phyloP scores from a whole-genome alignment of 345 rosid genomes.

The Odontarrhena argentea region DNA sequence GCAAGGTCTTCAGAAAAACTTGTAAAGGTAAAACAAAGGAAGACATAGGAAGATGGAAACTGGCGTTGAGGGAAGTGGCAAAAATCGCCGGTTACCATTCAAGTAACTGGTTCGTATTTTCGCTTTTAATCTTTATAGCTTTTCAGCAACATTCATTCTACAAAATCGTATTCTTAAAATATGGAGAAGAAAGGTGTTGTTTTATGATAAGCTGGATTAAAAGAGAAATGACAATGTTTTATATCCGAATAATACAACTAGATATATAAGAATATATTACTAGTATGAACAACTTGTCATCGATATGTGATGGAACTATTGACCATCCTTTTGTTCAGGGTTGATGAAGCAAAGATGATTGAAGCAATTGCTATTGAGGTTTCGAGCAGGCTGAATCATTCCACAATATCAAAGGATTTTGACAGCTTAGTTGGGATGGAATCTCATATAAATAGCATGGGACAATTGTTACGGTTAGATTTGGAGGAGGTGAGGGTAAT shows the following conservation, averaged over 20 bases:
- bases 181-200: too few relatives aligned
- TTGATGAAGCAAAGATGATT: not conserved
- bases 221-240: too few relatives aligned
- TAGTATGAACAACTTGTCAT: too few relatives aligned
- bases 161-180: too few relatives aligned
- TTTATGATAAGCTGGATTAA: too few relatives aligned
- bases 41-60: not conserved
- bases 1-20: not conserved
- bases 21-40: slow-evolving; percentile 7
- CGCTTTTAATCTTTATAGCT: too few relatives aligned
- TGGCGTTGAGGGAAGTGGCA: not conserved
- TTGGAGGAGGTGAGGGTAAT: slow-evolving; percentile 6
- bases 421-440: not conserved
- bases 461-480: not conserved
- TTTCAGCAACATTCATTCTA: too few relatives aligned
- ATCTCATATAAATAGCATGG: not conserved
- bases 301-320: too few relatives aligned
- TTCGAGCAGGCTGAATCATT: not conserved
- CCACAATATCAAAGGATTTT: not conserved
- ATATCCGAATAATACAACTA: too few relatives aligned
- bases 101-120: not conserved
- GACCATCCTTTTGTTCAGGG: not conserved
- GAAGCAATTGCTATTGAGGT: not conserved
- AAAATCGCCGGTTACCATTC: not conserved
- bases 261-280: too few relatives aligned